phyloP scores from a whole-genome alignment of 495 filamentous ascomycete genomes.

The Lasiosphaeria miniovina region DNA sequence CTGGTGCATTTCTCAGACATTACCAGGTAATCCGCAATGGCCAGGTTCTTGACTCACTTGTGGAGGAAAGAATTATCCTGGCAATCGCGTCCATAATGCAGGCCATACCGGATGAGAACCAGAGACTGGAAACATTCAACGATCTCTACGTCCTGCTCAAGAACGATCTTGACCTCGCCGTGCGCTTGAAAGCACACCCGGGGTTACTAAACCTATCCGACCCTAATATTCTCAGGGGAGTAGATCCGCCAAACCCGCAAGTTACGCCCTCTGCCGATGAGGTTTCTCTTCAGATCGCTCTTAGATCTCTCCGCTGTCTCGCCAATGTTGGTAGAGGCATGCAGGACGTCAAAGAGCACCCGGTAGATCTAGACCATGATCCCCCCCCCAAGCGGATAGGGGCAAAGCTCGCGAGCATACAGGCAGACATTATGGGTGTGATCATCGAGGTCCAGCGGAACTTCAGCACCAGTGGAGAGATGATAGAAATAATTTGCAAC shows the following conservation, averaged over 20 bases:
- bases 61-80: slow-evolving; percentile 77
- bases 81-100: slow-evolving; percentile 85
- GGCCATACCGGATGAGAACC: slow-evolving; percentile 61
- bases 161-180: slow-evolving; percentile 50
- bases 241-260: slow-evolving; percentile 25
- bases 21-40: slow-evolving; percentile 61
- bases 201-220: slow-evolving; percentile 33
- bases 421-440: slow-evolving; percentile 53
- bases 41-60: slow-evolving; percentile 60
- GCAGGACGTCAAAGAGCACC: slow-evolving; percentile 65
- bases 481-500: slow-evolving; percentile 72
- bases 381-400: slow-evolving; percentile 1
- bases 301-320: slow-evolving; percentile 69
- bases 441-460: slow-evolving; percentile 50
- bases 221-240: slow-evolving; percentile 29
- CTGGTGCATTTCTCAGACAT: slow-evolving; percentile 73
- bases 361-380: slow-evolving; percentile 61
- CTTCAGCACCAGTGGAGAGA: slow-evolving; percentile 60
- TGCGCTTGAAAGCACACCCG: slow-evolving; percentile 34
- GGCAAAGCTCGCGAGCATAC: slow-evolving; percentile 19
- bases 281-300: slow-evolving; percentile 51
- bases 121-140: slow-evolving; percentile 59
- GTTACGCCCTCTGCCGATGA: slow-evolving; percentile 29
- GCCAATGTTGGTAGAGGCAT: slow-evolving; percentile 76
- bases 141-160: slow-evolving; percentile 65